phyloP scores from a whole-genome alignment of 2,329 filamentous ascomycete species.

The Pleomassaria siparia region DNA sequence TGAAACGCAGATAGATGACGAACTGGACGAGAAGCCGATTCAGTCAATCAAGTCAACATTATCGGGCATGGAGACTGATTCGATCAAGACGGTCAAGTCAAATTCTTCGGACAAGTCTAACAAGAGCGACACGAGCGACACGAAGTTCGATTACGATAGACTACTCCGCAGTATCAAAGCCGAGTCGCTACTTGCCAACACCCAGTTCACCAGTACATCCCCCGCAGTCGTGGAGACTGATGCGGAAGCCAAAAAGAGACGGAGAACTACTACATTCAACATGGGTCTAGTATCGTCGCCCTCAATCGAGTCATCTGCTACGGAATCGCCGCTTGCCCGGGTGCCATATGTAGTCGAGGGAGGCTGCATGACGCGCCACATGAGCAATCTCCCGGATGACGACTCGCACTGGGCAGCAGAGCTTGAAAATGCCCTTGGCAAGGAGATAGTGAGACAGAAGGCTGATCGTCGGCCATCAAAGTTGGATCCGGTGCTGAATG shows the following conservation, averaged over 20 bases:
- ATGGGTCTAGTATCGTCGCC: neutral
- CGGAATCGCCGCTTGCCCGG: no score
- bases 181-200: neutral
- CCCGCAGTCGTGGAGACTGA: neutral
- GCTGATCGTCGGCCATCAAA: no score
- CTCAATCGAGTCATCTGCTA: no score
- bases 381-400: neutral
- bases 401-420: neutral
- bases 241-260: neutral
- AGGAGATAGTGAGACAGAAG: constrained; percentile 5
- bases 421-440: neutral
- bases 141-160: neutral
- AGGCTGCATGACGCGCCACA: neutral
- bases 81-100: no score
- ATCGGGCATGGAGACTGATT: no score
- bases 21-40: neutral
- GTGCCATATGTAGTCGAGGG: no score
- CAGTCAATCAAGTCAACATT: no score
- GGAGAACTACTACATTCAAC: neutral
- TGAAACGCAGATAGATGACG: neutral
- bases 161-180: neutral
- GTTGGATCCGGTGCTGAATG: no score
- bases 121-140: constrained; percentile 1
- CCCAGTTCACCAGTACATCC: neutral
- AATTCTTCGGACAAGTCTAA: neutral